Base-by-base conservation (phyloP, 2,329 filamentous ascomycete genomes). In the Fragosphaeria purpurea region DNA sequence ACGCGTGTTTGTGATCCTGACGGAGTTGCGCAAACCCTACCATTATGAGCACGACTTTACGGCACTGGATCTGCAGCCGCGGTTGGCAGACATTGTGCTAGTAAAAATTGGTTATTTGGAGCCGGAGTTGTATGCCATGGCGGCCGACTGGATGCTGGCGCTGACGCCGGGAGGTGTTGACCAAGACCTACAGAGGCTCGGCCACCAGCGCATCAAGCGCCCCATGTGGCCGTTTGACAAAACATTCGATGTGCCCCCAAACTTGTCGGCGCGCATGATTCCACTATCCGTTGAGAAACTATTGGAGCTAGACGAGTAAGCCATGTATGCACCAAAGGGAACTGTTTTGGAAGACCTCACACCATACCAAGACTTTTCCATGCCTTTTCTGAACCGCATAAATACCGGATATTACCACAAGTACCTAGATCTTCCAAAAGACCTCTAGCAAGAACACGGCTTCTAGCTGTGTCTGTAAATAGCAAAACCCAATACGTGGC, bases 101-200 rank as follows among this genome's bases (percentile, higher is more conserved):
- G 73, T 77, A 31, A 77, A 78, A 60, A 78, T 78, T 43, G 75
- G 75, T 12, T 79, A 77, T 51, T 60, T 79, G 1, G 75, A 78
- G 57, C 75, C 75, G 4, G 70, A 78, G 56, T 61, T 77, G 5
- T 76, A 75, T 52, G 68, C 69, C 47, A 78, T 78, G 74, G 70
- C 74, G 1, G 64, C 64, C 7, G 73, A 72, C 48, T 78, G 74
- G 75, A 76, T 77, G 69, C 65, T 77, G 2, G 75, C 65, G 0
- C 62, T 78, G 12, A 77, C 74, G 0, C 74, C 74, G 0, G 75
- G 74, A 0, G 74, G 74, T 7, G 75, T 78, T 8, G 73, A 78
- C 56, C 75, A 77, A 58, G 70, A 77, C 51, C 59, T 78, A 10
- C 57, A 63, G 50, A 63, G 73, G 9, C 61, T 77, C 5, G 74